Evolutionary conservation across 441 rosid species (phyloP), one percentile per base, ranked within the genome.

Genomic region (Populus hybrid): DNA sequence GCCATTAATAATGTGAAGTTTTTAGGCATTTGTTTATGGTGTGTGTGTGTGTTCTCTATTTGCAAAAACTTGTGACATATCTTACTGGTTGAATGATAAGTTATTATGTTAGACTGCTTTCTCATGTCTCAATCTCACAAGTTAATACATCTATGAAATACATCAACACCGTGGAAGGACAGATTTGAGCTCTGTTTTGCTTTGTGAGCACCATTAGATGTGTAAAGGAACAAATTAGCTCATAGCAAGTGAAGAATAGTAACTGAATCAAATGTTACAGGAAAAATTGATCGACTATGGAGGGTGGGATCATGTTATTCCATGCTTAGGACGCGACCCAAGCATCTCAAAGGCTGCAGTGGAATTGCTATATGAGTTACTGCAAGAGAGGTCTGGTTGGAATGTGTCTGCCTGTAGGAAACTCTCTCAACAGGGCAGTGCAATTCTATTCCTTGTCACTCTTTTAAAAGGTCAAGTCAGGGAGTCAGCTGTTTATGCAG

Each of bases 301-400:
- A 66, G 92, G 90, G 6, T 86, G 87, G 89, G 87, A 86, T 81
- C 84, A 83, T 79, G 84, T 90, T 71, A 76, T 89, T 85, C 86
- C 86, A 14, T 89, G 90, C 84, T 85, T 90, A 71, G 90, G 71
- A n/a, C 86, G 86, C 12, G 91, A 87, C 74, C 76, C 86, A 64
- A 84, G 84, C 81, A 80, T 86, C 78, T 87, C 92, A 21, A 86
- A 81, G 85, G 87, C 86, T 74, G 91, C 91, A 34, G 84, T 90
- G n/a, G 89, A 86, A 77, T 81, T 90, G 79, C 84, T 90, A 10
- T 86, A 67, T 30, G 91, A 89, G 79, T 83, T 90, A 79, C 77
- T 89, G 84, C 94, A 86, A 75, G 91, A 87, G 50, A 86, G 90
- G 76, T 86, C 89, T 63, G 84, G 85, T 69, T 89, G 94, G 94